Evolutionary conservation across 176 grass and related monocot genomes (phyloP).

Genomic region (Canna indica): DNA sequence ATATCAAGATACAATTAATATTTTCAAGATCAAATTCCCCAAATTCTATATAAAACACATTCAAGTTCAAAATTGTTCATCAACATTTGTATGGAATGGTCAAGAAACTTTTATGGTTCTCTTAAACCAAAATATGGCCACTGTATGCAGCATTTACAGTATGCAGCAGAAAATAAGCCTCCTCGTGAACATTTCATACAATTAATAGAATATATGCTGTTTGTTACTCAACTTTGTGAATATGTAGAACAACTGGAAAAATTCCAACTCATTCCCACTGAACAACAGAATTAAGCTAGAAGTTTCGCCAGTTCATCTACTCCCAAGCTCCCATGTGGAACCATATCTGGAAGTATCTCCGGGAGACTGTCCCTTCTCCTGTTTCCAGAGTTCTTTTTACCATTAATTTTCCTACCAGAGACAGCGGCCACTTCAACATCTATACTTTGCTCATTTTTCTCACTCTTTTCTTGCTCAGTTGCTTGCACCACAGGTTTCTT

Average conservation of each 20-base stretch:
- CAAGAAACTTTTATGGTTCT: too few relatives aligned
- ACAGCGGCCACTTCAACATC: slow-evolving; percentile 17
- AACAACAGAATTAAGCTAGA: slow-evolving; percentile 32
- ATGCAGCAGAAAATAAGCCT: neutral
- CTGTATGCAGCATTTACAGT: too few relatives aligned
- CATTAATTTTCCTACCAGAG: slow-evolving; percentile 28
- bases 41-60: too few relatives aligned
- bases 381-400: slow-evolving; percentile 10
- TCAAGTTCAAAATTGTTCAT: too few relatives aligned
- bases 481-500: slow-evolving; percentile 21
- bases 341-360: slow-evolving; percentile 40
- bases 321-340: slow-evolving; percentile 55
- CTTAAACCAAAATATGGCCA: too few relatives aligned
- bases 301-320: slow-evolving; percentile 90
- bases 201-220: neutral
- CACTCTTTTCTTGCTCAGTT: slow-evolving; percentile 20
- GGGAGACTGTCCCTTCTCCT: slow-evolving; percentile 35
- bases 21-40: too few relatives aligned
- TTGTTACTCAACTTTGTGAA: neutral
- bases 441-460: slow-evolving; percentile 17
- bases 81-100: too few relatives aligned
- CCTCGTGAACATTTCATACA: neutral
- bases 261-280: slow-evolving; percentile 2
- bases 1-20: too few relatives aligned
- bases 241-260: neutral